Evolutionary conservation across 805 yeast species (phyloP), one percentile per base, ranked within the genome.

Genomic region (Candida ulmi): DNA sequence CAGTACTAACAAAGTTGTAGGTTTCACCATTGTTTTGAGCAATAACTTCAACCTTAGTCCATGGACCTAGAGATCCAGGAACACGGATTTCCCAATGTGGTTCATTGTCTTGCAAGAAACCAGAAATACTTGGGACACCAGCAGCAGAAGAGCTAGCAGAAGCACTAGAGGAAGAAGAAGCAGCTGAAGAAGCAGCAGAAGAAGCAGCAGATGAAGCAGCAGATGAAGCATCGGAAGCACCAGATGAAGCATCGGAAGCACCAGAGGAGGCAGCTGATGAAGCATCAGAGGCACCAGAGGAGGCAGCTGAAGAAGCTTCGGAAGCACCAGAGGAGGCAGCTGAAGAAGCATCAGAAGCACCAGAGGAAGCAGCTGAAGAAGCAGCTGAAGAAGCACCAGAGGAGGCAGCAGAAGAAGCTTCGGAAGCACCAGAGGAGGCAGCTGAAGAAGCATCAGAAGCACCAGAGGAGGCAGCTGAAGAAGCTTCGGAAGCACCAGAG

Each of bases 11-110:
- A 11, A 24, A 30, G 15, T 27, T 13, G n/a, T 36, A 30, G 23
- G 15, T 13, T 8, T 29, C 12, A 5, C 23, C 35, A 19, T 7
- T 13, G 11, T 19, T 25, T 11, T 8, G 5, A 17, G 23, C 34
- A 23, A 24, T n/a, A 15, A 16, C 18, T 9, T 13, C 30, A 17
- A 36, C 25, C 11, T 3, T 4, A 3, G 24, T 25, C 39, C 39
- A 36, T 15, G 29, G 34, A n/a, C 28, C 35, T 3, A 29, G 26
- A 3, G 11, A 11, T 8, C 39, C 39, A n/a, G 29, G 35, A 23
- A 36, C 35, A 17, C 17, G 15, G 15, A 36, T 29, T 4, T 36
- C 35, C 39, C 39, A 36, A 9, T 30, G 39, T 30, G 35, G 35
- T 23, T 36, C 17, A 8, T 29, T 35, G 17, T 17, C 24, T 5